A percentile compares a stretch with the other conserved stretches of the same genome.
These are phyloP conservation scores for Hericium alpestre DNA, from an alignment of 768 basidiomycete species.

Conservation along the genomic window DNA sequence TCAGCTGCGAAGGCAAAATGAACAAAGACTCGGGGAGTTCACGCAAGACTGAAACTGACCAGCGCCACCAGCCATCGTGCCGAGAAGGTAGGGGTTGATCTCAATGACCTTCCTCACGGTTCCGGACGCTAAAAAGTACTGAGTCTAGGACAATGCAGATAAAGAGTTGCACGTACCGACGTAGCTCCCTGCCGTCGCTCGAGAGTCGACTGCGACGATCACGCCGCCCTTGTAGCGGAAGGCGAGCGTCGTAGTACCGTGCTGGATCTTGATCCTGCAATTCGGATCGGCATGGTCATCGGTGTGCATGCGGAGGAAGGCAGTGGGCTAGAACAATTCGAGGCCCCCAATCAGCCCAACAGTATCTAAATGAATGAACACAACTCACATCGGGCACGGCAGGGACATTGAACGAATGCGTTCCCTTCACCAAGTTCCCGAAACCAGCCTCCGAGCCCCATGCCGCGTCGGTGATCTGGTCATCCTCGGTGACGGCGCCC, in stretches of 20 bases:
- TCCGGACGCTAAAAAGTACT: slow-evolving; percentile 77
- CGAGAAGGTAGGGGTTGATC: slow-evolving; percentile 97
- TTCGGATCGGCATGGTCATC: slow-evolving; percentile 91
- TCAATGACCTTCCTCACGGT: slow-evolving; percentile 99
- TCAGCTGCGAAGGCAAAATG: slow-evolving; percentile 45
- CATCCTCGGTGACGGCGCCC: slow-evolving; percentile 20
- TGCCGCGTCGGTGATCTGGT: slow-evolving; percentile 51
- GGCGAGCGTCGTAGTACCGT: slow-evolving; percentile 96
- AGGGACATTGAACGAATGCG: slow-evolving; percentile 61
- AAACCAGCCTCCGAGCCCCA: slow-evolving; percentile 85
- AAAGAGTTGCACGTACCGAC: slow-evolving; percentile 49
- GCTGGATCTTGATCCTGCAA: slow-evolving; percentile 96
- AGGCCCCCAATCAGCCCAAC: background rate
- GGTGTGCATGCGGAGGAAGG: slow-evolving; percentile 88
- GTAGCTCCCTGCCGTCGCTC: slow-evolving; percentile 95
- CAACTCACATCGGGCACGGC: slow-evolving; percentile 63
- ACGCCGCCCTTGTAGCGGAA: slow-evolving; percentile 96
- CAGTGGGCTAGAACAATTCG: slow-evolving; percentile 56
- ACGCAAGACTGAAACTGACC: slow-evolving; percentile 36
- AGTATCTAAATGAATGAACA: background rate
- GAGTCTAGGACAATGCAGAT: background rate
- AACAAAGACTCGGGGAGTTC: background rate
- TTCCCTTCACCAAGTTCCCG: slow-evolving; percentile 58
- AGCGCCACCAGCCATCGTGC: slow-evolving; percentile 99
- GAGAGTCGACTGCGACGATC: slow-evolving; percentile 98